Percentiles rank a stretch among this genome's conserved stretches.
These are phyloP conservation scores for Ettlia oleoabundans DNA, from an alignment of 139 green algal species.

Conservation along the genomic window DNA sequence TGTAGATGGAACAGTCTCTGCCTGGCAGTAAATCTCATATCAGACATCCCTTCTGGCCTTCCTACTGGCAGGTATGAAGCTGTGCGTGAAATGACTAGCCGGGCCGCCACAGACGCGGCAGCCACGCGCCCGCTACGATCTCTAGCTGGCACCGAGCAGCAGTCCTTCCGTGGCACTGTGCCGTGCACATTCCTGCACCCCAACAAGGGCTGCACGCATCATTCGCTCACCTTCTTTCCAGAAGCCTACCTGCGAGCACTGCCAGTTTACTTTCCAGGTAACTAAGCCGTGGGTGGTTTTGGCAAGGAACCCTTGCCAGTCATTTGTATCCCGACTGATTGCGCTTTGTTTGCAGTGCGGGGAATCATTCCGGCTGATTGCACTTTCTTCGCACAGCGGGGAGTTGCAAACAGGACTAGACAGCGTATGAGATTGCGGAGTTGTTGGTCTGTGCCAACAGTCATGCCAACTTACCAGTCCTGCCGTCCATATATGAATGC, in stretches of 20 bases:
- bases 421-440: too few relatives aligned
- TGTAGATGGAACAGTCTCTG: not conserved
- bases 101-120: not conserved
- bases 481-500: too few relatives aligned
- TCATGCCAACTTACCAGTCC: too few relatives aligned
- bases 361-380: too few relatives aligned
- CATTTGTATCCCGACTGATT: too few relatives aligned
- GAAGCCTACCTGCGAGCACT: constrained; percentile 74
- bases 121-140: constrained; percentile 26
- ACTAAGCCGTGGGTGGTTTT: not conserved
- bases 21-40: too few relatives aligned
- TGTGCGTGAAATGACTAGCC: constrained; percentile 37
- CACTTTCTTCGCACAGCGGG: too few relatives aligned
- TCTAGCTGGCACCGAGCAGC: constrained; percentile 49
- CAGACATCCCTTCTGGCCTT: too few relatives aligned
- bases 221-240: constrained; percentile 65
- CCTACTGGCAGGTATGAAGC: constrained; percentile 28
- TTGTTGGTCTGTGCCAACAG: too few relatives aligned
- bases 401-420: too few relatives aligned
- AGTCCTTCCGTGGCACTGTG: constrained; percentile 10
- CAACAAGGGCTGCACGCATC: constrained; percentile 60
- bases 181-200: constrained; percentile 76
- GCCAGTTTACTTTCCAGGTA: constrained; percentile 83
- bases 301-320: too few relatives aligned
- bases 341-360: too few relatives aligned